phyloP scores from a whole-genome alignment of 2,329 filamentous ascomycete species.

The Fusarium tjaetaba region DNA sequence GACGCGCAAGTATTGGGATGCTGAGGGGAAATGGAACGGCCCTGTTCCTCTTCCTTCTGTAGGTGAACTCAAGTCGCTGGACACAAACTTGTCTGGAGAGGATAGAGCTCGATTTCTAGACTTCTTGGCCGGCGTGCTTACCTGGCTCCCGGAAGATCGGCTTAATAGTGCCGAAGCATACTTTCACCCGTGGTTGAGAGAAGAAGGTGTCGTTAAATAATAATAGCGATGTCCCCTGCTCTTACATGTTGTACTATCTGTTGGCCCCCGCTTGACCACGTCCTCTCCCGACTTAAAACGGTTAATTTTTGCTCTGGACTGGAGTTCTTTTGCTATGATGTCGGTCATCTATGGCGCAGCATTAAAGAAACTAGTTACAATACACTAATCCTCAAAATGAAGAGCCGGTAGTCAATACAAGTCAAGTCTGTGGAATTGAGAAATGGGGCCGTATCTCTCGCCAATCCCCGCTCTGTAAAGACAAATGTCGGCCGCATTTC shows the following conservation, averaged over 20 bases:
- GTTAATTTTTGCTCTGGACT: too few relatives aligned
- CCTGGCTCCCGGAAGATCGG: constrained; percentile 43
- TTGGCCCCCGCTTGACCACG: background rate
- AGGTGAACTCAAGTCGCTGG: constrained; percentile 30
- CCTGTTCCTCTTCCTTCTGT: constrained; percentile 36
- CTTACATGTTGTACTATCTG: fast-evolving
- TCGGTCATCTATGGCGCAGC: too few relatives aligned
- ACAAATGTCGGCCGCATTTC: too few relatives aligned
- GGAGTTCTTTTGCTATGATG: too few relatives aligned
- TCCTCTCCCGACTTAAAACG: too few relatives aligned
- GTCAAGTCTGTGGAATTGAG: too few relatives aligned
- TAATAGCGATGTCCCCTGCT: fast-evolving
- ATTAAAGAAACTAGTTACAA: too few relatives aligned
- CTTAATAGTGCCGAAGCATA: constrained; percentile 26
- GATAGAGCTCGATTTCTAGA: constrained; percentile 35
- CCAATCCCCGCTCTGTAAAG: too few relatives aligned
- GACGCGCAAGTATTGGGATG: constrained; percentile 42
- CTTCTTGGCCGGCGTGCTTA: constrained; percentile 32
- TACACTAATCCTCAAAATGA: too few relatives aligned
- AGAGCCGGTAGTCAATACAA: too few relatives aligned
- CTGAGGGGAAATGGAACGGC: constrained; percentile 43
- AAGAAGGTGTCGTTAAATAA: background rate
- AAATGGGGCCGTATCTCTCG: too few relatives aligned
- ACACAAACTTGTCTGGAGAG: constrained; percentile 4
- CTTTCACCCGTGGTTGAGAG: constrained; percentile 40